Evolutionary conservation across 2,329 filamentous ascomycete genomes (phyloP).

Genomic region (Diaporthe sp.): DNA sequence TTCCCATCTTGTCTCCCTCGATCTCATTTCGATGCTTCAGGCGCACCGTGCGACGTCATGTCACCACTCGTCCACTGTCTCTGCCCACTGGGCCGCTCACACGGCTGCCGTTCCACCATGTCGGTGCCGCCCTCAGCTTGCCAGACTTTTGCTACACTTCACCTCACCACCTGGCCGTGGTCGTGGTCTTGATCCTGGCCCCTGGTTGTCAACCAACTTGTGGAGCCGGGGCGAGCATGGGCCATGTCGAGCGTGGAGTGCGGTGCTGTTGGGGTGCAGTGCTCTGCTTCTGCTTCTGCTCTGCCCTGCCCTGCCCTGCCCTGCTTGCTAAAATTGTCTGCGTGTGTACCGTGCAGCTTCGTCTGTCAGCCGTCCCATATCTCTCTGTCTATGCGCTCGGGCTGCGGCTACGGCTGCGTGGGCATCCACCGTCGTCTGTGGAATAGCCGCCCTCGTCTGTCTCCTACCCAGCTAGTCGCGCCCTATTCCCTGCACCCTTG

Average conservation of each 20-base stretch:
- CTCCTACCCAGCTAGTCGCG: constrained; percentile 25
- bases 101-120: constrained; percentile 34
- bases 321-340: neutral
- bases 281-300: constrained; percentile 14
- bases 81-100: constrained; percentile 22
- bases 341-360: neutral
- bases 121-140: constrained; percentile 30
- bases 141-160: constrained; percentile 7
- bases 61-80: neutral
- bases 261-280: neutral
- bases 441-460: constrained; percentile 39
- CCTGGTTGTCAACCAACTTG: constrained; percentile 20
- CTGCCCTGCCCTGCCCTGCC: neutral
- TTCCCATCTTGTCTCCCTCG: constrained; percentile 15
- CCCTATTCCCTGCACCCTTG: constrained; percentile 18
- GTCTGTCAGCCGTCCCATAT: neutral
- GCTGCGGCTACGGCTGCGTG: constrained; percentile 25
- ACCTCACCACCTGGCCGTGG: neutral
- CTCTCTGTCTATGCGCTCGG: constrained; percentile 6
- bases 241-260: neutral
- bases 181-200: constrained; percentile 10
- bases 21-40: constrained; percentile 7
- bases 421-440: constrained; percentile 9
- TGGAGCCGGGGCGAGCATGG: neutral
- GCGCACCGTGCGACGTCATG: neutral